phyloP scores from a whole-genome alignment of 257 asterid species.

The Nyctanthes arbortristis region DNA sequence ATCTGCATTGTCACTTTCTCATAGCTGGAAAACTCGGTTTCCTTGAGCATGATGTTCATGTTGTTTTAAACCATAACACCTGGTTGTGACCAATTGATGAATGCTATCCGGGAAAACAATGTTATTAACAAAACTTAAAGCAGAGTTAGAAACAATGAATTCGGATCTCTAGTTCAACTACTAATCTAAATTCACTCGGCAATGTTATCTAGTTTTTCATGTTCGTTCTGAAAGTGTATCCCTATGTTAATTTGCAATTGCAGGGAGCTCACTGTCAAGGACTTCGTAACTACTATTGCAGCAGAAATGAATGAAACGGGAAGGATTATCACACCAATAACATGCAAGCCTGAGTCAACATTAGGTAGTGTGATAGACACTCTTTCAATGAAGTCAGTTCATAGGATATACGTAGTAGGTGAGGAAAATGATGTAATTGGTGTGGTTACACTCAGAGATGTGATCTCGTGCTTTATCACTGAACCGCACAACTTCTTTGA shows the following conservation, averaged over 20 bases:
- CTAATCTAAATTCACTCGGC: background rate
- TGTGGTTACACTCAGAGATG: constrained; percentile 78
- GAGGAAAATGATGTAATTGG: constrained; percentile 47
- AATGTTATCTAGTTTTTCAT: background rate
- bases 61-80: background rate
- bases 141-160: background rate
- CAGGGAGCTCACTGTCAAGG: constrained; percentile 76
- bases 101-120: background rate
- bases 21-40: background rate
- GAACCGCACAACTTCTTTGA: constrained; percentile 83
- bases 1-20: background rate
- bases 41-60: too few species aligned
- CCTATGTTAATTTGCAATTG: constrained; percentile 11
- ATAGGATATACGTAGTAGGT: constrained; percentile 73
- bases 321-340: constrained; percentile 58
- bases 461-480: constrained; percentile 73
- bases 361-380: constrained; percentile 64
- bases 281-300: constrained; percentile 57
- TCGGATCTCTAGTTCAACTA: constrained; percentile 1
- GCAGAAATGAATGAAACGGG: constrained; percentile 38
- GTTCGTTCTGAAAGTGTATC: constrained; percentile 2
- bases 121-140: background rate
- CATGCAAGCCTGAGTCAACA: constrained; percentile 66
- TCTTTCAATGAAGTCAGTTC: constrained; percentile 59
- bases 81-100: background rate